These are phyloP conservation scores for Trametes pubescens DNA, from an alignment of 1,284 basidiomycete species.

Conservation along the genomic window DNA sequence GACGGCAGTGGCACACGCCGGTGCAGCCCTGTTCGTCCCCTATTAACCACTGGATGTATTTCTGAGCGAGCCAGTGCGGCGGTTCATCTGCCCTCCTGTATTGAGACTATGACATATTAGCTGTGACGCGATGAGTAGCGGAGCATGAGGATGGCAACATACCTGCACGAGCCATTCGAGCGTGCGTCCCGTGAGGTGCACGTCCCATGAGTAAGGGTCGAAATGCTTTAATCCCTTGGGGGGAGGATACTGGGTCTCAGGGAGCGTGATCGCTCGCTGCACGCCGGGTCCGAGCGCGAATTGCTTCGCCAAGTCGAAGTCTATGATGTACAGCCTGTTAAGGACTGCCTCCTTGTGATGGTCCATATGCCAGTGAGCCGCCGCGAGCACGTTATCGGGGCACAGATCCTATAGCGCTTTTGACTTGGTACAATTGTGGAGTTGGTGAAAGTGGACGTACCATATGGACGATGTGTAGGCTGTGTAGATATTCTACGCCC, in stretches of 20 bases:
- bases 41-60: neutral
- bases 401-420: neutral
- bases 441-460: neutral
- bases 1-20: conserved; percentile 7
- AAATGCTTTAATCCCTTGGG: neutral
- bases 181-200: conserved; percentile 5
- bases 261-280: conserved; percentile 2
- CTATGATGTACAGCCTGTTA: conserved; percentile 8
- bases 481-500: neutral
- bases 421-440: neutral
- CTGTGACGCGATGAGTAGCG: too few relatives aligned
- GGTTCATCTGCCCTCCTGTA: too few relatives aligned
- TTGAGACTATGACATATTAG: too few relatives aligned
- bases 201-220: conserved; percentile 16
- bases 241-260: neutral
- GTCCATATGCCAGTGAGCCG: too few relatives aligned
- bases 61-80: too few relatives aligned
- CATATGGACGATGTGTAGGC: neutral
- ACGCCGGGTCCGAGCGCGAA: neutral
- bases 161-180: conserved; percentile 9
- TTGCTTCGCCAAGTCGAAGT: conserved; percentile 4
- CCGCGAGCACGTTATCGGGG: neutral
- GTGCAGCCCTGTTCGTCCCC: neutral
- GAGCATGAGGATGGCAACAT: too few relatives aligned
- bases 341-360: neutral